Conservation (phyloP, 2,329 filamentous ascomycete genomes). For the Nemania serpens region DNA sequence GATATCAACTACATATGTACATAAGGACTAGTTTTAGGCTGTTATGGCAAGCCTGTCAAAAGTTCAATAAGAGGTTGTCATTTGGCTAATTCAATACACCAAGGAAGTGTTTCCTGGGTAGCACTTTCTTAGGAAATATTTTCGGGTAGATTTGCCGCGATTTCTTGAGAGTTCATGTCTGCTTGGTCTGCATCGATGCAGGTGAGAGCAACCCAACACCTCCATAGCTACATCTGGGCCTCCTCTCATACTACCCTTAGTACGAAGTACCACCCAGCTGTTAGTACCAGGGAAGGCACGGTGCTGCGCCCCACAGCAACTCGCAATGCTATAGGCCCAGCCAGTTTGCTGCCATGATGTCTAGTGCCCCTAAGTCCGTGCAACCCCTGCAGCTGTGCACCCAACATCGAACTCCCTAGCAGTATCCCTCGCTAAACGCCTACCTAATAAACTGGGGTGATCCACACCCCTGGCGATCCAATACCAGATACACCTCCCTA, state of each 20-base stretch:
- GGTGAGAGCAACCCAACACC: constrained; percentile 5
- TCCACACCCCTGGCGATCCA: constrained; percentile 10
- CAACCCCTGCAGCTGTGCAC: neutral
- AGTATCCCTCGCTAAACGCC: constrained; percentile 7
- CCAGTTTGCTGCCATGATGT: neutral
- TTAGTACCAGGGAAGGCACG: neutral
- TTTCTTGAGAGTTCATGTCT: neutral
- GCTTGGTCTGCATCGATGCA: neutral
- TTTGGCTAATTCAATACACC: no score
- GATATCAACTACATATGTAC: neutral
- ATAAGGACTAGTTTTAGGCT: constrained; percentile 9
- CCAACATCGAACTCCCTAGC: neutral
- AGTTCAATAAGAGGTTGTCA: neutral
- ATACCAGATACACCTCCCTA: neutral
- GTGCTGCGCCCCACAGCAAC: neutral
- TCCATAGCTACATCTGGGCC: neutral
- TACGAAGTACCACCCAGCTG: no score
- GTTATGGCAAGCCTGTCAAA: constrained; percentile 8
- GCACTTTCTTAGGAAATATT: neutral
- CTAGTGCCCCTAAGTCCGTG: neutral
- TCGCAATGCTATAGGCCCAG: neutral
- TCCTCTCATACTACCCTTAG: no score
- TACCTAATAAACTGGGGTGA: constrained; percentile 1
- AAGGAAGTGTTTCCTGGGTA: no score
- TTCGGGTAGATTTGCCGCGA: neutral